These are phyloP conservation scores for Colletotrichum endophyticum DNA, from an alignment of 2,329 filamentous ascomycete genomes.

Conservation along the genomic window DNA sequence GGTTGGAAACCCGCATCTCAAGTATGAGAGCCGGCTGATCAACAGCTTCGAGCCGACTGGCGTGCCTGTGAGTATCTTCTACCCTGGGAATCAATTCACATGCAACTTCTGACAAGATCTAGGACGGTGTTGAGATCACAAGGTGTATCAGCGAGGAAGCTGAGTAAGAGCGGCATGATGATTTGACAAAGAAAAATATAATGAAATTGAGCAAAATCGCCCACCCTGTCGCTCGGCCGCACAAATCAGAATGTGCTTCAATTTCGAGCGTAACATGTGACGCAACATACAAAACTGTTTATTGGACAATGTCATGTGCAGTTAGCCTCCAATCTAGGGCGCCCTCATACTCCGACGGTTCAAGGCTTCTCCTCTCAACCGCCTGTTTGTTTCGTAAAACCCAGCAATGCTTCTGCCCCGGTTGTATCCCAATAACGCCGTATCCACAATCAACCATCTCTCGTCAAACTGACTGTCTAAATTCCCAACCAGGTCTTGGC, in stretches of 20 bases:
- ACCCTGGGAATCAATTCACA: not conserved
- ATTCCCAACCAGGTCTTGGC: conserved; percentile 70
- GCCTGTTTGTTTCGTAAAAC: conserved; percentile 2
- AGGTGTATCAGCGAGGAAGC: conserved; percentile 51
- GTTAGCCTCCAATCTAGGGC: conserved; percentile 9
- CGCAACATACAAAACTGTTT: not conserved
- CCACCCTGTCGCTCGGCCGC: not conserved
- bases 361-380: not conserved
- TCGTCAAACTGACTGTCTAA: conserved; percentile 33
- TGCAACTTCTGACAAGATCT: not conserved
- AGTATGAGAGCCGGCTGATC: conserved; percentile 68
- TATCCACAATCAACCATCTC: not conserved
- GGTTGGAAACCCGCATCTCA: conserved; percentile 65
- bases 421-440: conserved; percentile 14
- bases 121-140: conserved; percentile 74
- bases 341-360: not conserved
- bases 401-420: conserved; percentile 15
- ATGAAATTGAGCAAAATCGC: not conserved
- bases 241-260: not conserved
- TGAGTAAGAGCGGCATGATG: not conserved
- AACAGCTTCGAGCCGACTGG: conserved; percentile 74
- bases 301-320: conserved; percentile 11
- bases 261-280: not conserved
- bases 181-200: not conserved
- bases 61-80: conserved; percentile 57